Conservation (phyloP, 768 basidiomycete genomes). For the Dacryopinax primogenitus region DNA sequence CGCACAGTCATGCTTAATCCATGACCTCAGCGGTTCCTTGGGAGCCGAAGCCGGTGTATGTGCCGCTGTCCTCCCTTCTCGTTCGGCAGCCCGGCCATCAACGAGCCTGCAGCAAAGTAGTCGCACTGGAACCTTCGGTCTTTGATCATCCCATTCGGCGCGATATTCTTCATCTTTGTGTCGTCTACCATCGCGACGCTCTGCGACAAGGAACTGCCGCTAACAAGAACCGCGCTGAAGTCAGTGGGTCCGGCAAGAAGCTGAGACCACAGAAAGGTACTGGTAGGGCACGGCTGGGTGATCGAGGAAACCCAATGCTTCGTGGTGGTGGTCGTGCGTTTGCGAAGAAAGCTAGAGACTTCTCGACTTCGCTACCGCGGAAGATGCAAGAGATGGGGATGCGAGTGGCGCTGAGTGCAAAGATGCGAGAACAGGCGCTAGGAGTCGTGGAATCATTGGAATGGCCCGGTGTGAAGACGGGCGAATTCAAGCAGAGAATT, state of each 20-base stretch:
- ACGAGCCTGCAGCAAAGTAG: constrained; percentile 14
- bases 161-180: constrained; percentile 87
- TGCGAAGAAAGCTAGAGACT: constrained; percentile 83
- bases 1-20: not conserved
- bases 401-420: constrained; percentile 74
- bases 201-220: constrained; percentile 84
- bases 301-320: constrained; percentile 73
- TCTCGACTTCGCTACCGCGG: constrained; percentile 79
- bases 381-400: constrained; percentile 90
- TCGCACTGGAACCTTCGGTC: constrained; percentile 38
- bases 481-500: constrained; percentile 48
- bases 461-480: constrained; percentile 65
- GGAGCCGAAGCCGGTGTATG: not conserved
- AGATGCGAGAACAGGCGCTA: constrained; percentile 59
- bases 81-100: not conserved
- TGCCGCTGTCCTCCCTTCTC: not conserved
- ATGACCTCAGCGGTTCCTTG: not conserved
- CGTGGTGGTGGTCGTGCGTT: constrained; percentile 87
- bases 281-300: constrained; percentile 81
- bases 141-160: constrained; percentile 80
- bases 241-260: constrained; percentile 78
- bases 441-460: constrained; percentile 60
- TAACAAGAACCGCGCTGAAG: constrained; percentile 85
- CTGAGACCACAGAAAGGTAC: constrained; percentile 84
- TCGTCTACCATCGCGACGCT: constrained; percentile 73